Conservation (phyloP, 495 filamentous ascomycete species). For the Penicillium dipodomyicola region DNA sequence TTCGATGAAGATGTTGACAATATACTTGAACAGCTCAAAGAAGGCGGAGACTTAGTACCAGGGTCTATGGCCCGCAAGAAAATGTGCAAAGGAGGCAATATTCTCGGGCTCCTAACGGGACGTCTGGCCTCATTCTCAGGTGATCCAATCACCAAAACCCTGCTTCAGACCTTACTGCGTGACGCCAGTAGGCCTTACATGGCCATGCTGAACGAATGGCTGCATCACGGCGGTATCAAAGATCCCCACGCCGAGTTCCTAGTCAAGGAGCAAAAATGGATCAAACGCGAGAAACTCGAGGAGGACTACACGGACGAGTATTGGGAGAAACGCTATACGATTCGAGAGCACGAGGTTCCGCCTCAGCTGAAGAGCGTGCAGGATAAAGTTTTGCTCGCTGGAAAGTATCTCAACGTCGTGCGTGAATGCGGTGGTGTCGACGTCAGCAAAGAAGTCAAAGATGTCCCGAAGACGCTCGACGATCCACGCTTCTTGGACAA, state of each 20-base stretch:
- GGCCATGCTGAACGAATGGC: constrained; percentile 97
- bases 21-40: constrained; percentile 75
- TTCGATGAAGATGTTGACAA: constrained; percentile 77
- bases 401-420: constrained; percentile 97
- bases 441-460: constrained; percentile 81
- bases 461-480: constrained; percentile 89
- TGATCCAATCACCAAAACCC: constrained; percentile 77
- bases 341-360: constrained; percentile 84
- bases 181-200: constrained; percentile 95
- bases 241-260: constrained; percentile 94
- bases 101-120: constrained; percentile 79
- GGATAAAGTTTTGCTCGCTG: constrained; percentile 90
- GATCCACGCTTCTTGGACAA: constrained; percentile 89
- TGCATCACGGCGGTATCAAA: constrained; percentile 92
- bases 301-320: constrained; percentile 98
- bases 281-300: constrained; percentile 83
- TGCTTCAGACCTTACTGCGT: constrained; percentile 76
- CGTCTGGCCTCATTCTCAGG: constrained; percentile 85
- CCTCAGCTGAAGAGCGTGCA: constrained; percentile 90
- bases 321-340: constrained; percentile 96
- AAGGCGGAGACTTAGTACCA: constrained; percentile 72
- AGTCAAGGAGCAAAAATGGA: constrained; percentile 93
- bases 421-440: constrained; percentile 95
- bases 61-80: constrained; percentile 82
- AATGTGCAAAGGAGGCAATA: constrained; percentile 90